Evolutionary conservation across 2,329 filamentous ascomycete species (phyloP).

Genomic region (Pseudophaeomoniella oleicola): DNA sequence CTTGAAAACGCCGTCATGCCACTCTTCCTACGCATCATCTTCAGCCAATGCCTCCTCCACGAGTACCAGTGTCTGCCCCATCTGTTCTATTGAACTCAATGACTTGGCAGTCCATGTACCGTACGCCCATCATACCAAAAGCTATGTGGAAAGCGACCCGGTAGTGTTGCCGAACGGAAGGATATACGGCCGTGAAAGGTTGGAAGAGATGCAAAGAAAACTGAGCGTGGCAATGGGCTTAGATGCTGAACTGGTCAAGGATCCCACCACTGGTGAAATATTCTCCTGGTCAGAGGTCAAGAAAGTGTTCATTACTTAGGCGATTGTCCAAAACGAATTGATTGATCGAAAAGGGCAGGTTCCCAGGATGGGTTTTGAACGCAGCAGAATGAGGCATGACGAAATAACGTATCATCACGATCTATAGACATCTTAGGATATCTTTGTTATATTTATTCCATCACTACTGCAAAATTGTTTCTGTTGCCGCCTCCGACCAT

Average conservation of each 20-base stretch:
- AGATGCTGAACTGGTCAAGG: slow-evolving; percentile 42
- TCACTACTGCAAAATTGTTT: too few relatives aligned
- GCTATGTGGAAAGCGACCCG: slow-evolving; percentile 76
- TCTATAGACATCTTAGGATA: too few relatives aligned
- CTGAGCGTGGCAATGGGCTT: slow-evolving; percentile 39
- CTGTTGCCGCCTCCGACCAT: too few relatives aligned
- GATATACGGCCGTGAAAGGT: slow-evolving; percentile 62
- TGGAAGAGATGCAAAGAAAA: slow-evolving; percentile 68
- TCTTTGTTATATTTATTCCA: too few relatives aligned
- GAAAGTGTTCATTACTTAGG: slow-evolving; percentile 80
- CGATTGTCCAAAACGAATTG: too few relatives aligned
- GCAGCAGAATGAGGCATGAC: too few relatives aligned
- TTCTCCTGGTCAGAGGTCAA: slow-evolving; percentile 50
- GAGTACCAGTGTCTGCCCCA: slow-evolving; percentile 72
- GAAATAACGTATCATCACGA: too few relatives aligned
- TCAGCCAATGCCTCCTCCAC: slow-evolving; percentile 38
- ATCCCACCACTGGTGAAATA: slow-evolving; percentile 60
- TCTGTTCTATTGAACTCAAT: slow-evolving; percentile 91
- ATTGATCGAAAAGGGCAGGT: too few relatives aligned
- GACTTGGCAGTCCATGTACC: slow-evolving; percentile 77
- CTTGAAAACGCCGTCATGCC: slow-evolving; percentile 88
- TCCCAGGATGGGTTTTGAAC: too few relatives aligned
- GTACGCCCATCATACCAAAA: slow-evolving; percentile 91
- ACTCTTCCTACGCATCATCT: slow-evolving; percentile 49
- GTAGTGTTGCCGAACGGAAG: slow-evolving; percentile 76